Percentiles rank a stretch among this genome's conserved stretches.
Conservation (phyloP, 1,139 yeast species). For the Arxiozyma slooffiae region DNA sequence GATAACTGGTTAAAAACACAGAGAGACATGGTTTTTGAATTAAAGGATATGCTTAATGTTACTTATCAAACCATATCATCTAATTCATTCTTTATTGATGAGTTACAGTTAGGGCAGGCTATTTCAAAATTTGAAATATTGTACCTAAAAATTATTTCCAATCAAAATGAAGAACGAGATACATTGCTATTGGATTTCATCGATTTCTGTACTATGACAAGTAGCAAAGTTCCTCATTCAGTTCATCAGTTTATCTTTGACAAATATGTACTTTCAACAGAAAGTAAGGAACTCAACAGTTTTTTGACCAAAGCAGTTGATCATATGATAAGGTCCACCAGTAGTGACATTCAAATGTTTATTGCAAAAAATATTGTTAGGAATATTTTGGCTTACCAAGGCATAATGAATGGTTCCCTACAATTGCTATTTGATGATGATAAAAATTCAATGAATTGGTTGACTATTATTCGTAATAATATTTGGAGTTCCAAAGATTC, state of each 20-base stretch:
- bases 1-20: conserved; percentile 54
- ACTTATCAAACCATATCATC: conserved; percentile 21
- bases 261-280: conserved; percentile 44
- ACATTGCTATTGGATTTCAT: conserved; percentile 39
- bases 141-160: conserved; percentile 41
- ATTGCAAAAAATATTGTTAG: conserved; percentile 56
- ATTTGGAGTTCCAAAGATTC: conserved; percentile 65
- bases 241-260: conserved; percentile 52
- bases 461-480: conserved; percentile 48
- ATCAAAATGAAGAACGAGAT: conserved; percentile 30
- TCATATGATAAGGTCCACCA: conserved; percentile 38
- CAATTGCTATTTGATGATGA: conserved; percentile 37
- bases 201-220: conserved; percentile 22
- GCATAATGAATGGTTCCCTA: conserved; percentile 42
- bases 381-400: conserved; percentile 57
- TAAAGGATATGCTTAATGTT: conserved; percentile 23
- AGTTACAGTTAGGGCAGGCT: conserved; percentile 68
- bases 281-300: conserved; percentile 38
- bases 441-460: conserved; percentile 44
- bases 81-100: conserved; percentile 31
- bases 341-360: conserved; percentile 50
- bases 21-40: conserved; percentile 31
- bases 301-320: conserved; percentile 47
- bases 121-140: conserved; percentile 50
- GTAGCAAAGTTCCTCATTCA: conserved; percentile 33